Evolutionary conservation across 2,329 filamentous ascomycete genomes (phyloP).

Genomic region (Emmonsiellopsis sp.): DNA sequence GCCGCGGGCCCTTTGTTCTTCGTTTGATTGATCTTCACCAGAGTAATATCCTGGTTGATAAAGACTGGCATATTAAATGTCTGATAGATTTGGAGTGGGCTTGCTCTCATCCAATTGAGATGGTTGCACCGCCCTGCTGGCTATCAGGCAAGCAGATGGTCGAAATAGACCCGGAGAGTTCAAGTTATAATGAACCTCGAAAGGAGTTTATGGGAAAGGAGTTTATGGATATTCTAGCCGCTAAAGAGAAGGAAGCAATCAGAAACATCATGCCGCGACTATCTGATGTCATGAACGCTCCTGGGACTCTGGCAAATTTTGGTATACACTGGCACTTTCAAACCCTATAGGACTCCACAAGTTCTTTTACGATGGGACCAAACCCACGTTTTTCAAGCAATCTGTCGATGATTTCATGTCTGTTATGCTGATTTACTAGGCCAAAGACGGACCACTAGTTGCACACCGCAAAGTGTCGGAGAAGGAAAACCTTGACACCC

Average conservation of each 20-base stretch:
- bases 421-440: conserved; percentile 12
- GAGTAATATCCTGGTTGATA: conserved; percentile 19
- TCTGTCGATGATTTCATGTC: conserved; percentile 10
- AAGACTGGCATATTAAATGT: conserved; percentile 15
- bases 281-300: conserved; percentile 2
- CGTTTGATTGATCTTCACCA: conserved; percentile 32
- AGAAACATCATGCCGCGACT: conserved; percentile 1
- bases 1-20: conserved; percentile 26
- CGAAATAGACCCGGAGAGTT: conserved; percentile 3
- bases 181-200: not conserved
- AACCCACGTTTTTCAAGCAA: conserved; percentile 13
- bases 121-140: conserved; percentile 17
- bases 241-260: not conserved
- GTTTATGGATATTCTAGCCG: not conserved
- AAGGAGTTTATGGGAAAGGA: conserved; percentile 1
- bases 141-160: conserved; percentile 10
- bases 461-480: conserved; percentile 11
- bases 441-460: conserved; percentile 7
- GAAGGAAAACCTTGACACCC: conserved; percentile 9
- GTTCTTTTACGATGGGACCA: conserved; percentile 3
- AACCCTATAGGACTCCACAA: conserved; percentile 2
- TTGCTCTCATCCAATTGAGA: conserved; percentile 17
- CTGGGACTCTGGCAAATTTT: conserved; percentile 4
- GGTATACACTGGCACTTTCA: conserved; percentile 6
- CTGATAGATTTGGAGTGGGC: not conserved